phyloP scores from a whole-genome alignment of 2,329 filamentous ascomycete genomes.

The Colletotrichum scovillei region DNA sequence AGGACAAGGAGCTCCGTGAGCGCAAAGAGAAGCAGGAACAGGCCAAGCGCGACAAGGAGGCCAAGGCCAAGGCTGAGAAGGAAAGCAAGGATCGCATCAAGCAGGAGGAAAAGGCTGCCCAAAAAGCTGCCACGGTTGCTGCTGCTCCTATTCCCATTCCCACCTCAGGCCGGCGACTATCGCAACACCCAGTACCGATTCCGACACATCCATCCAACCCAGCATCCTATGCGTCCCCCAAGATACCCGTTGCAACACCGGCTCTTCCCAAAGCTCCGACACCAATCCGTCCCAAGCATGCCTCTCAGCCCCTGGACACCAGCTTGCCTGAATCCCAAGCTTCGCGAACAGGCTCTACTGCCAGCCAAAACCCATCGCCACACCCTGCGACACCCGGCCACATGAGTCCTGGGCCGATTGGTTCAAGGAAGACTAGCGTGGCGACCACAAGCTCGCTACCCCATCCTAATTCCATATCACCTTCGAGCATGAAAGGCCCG shows the following conservation, averaged over 20 bases:
- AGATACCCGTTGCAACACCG: slow-evolving; percentile 82
- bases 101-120: slow-evolving; percentile 52
- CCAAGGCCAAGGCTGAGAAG: slow-evolving; percentile 44
- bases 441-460: slow-evolving; percentile 39
- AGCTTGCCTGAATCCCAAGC: slow-evolving; percentile 76
- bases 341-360: slow-evolving; percentile 68
- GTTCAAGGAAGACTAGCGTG: slow-evolving; percentile 66
- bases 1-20: slow-evolving; percentile 69
- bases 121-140: slow-evolving; percentile 52
- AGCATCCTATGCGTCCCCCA: slow-evolving; percentile 78
- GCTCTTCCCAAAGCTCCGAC: slow-evolving; percentile 85
- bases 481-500: slow-evolving; percentile 62
- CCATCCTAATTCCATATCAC: slow-evolving; percentile 69
- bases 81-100: slow-evolving; percentile 55
- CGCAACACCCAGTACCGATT: slow-evolving; percentile 54
- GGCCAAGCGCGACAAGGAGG: slow-evolving; percentile 67
- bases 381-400: slow-evolving; percentile 73
- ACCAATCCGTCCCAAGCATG: slow-evolving; percentile 79
- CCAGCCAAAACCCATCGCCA: slow-evolving; percentile 69
- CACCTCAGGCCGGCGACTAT: slow-evolving; percentile 52
- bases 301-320: slow-evolving; percentile 84
- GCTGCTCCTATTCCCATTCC: slow-evolving; percentile 50
- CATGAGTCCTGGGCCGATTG: slow-evolving; percentile 72
- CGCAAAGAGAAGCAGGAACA: slow-evolving; percentile 70
- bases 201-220: slow-evolving; percentile 67